These are phyloP conservation scores for Aspergillus niger DNA, from an alignment of 2,329 filamentous ascomycete genomes.

Conservation along the genomic window DNA sequence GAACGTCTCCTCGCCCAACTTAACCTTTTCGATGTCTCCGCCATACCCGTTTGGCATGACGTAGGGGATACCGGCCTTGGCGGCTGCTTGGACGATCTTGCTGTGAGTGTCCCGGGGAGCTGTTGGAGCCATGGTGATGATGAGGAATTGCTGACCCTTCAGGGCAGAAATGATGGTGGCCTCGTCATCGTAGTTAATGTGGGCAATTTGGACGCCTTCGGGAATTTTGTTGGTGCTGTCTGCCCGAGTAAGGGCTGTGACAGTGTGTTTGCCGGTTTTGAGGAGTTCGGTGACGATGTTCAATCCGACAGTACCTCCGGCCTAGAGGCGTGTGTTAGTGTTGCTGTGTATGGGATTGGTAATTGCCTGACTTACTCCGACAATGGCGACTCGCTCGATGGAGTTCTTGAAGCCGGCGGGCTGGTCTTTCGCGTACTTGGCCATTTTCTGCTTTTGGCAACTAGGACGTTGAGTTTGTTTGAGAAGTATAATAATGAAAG, in stretches of 20 bases:
- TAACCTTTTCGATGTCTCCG: conserved; percentile 34
- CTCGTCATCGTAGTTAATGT: conserved; percentile 54
- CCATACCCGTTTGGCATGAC: conserved; percentile 56
- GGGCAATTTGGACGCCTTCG: conserved; percentile 44
- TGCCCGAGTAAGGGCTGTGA: conserved; percentile 55
- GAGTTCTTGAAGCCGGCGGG: conserved; percentile 31
- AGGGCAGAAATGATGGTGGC: conserved; percentile 53
- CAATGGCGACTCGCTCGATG: conserved; percentile 43
- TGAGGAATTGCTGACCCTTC: conserved; percentile 57
- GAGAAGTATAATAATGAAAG: no score
- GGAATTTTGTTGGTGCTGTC: conserved; percentile 49
- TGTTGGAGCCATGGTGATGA: conserved; percentile 55
- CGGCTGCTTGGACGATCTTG: conserved; percentile 58
- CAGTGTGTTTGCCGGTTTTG: conserved; percentile 51
- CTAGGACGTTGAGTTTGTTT: no score
- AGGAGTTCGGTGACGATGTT: conserved; percentile 42
- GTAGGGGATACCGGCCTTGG: conserved; percentile 57
- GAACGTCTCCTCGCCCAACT: conserved; percentile 41
- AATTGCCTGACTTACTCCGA: conserved; percentile 34
- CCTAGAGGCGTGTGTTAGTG: conserved; percentile 28
- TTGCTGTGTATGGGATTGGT: neutral
- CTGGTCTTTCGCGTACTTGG: conserved; percentile 29
- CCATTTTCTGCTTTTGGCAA: conserved; percentile 16
- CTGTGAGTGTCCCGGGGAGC: conserved; percentile 51
- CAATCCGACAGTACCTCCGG: conserved; percentile 37